These are phyloP conservation scores for Leucocoprinus birnbaumii DNA, from an alignment of 768 basidiomycete genomes.

Conservation along the genomic window DNA sequence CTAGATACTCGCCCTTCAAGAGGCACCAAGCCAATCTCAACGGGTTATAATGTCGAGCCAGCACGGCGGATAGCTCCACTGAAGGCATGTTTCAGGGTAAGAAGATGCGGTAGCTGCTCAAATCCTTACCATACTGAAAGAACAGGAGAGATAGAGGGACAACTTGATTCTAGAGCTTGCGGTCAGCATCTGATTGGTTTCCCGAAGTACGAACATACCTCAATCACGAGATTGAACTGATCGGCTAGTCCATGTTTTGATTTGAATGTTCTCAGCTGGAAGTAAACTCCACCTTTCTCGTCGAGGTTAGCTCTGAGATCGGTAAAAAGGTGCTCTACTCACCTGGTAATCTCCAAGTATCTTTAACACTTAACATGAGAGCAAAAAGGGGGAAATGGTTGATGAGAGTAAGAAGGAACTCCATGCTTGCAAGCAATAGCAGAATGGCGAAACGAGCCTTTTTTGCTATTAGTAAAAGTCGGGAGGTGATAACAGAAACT, in stretches of 20 bases:
- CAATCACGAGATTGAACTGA: constrained; percentile 24
- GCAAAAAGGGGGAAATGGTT: constrained; percentile 94
- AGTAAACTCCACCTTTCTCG: constrained; percentile 25
- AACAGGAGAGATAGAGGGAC: constrained; percentile 50
- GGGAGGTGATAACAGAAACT: constrained; percentile 11
- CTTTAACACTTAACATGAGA: constrained; percentile 79
- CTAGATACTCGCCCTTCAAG: constrained; percentile 45
- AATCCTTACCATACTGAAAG: constrained; percentile 50
- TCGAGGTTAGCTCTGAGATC: neutral
- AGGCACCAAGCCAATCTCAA: constrained; percentile 48
- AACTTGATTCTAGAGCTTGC: constrained; percentile 49
- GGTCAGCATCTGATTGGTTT: neutral
- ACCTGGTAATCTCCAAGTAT: constrained; percentile 84
- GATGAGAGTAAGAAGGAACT: constrained; percentile 71
- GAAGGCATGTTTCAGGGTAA: neutral
- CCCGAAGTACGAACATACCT: constrained; percentile 22
- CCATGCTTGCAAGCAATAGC: constrained; percentile 56
- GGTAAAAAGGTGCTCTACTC: constrained; percentile 2
- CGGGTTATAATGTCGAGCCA: constrained; percentile 54
- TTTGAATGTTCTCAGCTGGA: constrained; percentile 6
- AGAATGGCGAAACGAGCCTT: constrained; percentile 41
- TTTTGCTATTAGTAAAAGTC: constrained; percentile 32
- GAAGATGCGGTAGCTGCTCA: neutral
- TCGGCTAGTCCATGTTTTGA: constrained; percentile 9
- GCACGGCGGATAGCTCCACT: constrained; percentile 43